Percentiles rank a stretch among this genome's conserved stretches.
phyloP scores from a whole-genome alignment of 2,329 filamentous ascomycete genomes.

The Penicillium thymicola region DNA sequence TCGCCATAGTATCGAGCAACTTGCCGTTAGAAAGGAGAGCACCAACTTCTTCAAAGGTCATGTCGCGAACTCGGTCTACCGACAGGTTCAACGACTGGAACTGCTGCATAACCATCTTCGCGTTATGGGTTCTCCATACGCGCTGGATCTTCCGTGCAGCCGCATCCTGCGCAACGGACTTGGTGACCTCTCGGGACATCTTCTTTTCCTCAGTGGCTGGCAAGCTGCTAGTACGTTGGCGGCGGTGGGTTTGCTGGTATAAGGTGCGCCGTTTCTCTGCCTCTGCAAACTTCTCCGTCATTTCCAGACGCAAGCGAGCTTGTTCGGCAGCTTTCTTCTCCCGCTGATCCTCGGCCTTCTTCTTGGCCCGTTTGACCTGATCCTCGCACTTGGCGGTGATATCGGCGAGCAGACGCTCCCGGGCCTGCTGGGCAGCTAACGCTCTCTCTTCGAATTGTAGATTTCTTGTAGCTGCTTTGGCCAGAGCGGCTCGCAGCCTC shows the following conservation, averaged over 20 bases:
- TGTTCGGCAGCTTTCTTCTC: slow-evolving; percentile 63
- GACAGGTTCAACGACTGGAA: slow-evolving; percentile 54
- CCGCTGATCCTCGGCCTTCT: slow-evolving; percentile 64
- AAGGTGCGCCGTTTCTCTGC: slow-evolving; percentile 56
- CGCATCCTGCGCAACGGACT: slow-evolving; percentile 47
- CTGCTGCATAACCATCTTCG: slow-evolving; percentile 48
- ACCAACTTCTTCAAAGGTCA: slow-evolving; percentile 59
- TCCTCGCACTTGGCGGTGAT: slow-evolving; percentile 64
- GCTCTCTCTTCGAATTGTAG: slow-evolving; percentile 61
- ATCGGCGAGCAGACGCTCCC: slow-evolving; percentile 62
- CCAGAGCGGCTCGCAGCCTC: slow-evolving; percentile 58
- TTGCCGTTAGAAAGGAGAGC: slow-evolving; percentile 52
- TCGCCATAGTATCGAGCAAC: slow-evolving; percentile 53
- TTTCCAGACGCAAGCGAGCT: slow-evolving; percentile 56
- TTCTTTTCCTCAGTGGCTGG: slow-evolving; percentile 46
- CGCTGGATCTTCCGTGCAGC: slow-evolving; percentile 58
- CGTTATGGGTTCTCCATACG: slow-evolving; percentile 53
- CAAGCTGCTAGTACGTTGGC: slow-evolving; percentile 52
- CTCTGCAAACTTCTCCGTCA: slow-evolving; percentile 64
- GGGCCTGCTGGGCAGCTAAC: slow-evolving; percentile 60
- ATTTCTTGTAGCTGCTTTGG: slow-evolving; percentile 56
- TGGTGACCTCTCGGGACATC: slow-evolving; percentile 33
- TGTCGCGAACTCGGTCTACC: slow-evolving; percentile 50
- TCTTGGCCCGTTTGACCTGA: slow-evolving; percentile 63
- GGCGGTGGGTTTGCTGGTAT: slow-evolving; percentile 48